A percentile compares a stretch with the other conserved stretches of the same genome.
These are phyloP conservation scores for Lachnellula willkommii DNA, from an alignment of 2,329 filamentous ascomycete species.

Conservation along the genomic window DNA sequence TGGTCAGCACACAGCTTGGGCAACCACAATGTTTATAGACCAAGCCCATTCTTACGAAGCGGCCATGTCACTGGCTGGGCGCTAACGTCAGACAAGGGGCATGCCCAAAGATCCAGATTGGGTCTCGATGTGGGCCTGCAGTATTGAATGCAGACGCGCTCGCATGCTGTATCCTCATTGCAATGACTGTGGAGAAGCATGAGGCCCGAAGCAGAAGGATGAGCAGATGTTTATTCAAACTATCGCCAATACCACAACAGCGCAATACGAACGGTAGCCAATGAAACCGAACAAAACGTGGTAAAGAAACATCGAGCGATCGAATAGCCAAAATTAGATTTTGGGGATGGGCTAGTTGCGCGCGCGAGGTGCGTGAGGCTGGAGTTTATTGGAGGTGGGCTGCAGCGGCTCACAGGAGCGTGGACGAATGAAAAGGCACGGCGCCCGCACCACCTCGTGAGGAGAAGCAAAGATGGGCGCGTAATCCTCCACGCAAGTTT, in stretches of 20 bases:
- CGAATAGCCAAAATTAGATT: conserved; percentile 22
- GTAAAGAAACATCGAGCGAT: conserved; percentile 2
- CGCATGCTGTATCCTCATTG: not conserved
- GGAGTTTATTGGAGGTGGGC: conserved; percentile 10
- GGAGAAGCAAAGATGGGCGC: not conserved
- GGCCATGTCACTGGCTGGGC: conserved; percentile 18
- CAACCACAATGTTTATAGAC: conserved; percentile 25
- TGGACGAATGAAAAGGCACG: conserved; percentile 8
- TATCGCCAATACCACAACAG: conserved; percentile 10
- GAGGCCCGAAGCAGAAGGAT: conserved; percentile 8
- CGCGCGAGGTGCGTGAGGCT: conserved; percentile 14
- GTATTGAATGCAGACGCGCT: conserved; percentile 16
- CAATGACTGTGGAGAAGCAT: conserved; percentile 1
- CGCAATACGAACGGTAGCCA: conserved; percentile 7
- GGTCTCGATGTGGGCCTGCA: conserved; percentile 11
- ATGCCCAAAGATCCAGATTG: conserved; percentile 2
- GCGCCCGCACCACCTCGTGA: not conserved
- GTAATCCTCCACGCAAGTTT: not conserved
- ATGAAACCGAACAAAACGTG: conserved; percentile 5
- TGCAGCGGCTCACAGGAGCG: conserved; percentile 7
- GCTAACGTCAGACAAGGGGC: conserved; percentile 20
- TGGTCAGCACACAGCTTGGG: conserved; percentile 17
- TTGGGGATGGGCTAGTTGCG: conserved; percentile 11
- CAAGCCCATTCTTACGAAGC: conserved; percentile 8
- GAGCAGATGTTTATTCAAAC: conserved; percentile 16